These are phyloP conservation scores for Neurospora tetraspora DNA, from an alignment of 495 filamentous ascomycete genomes.

Conservation along the genomic window DNA sequence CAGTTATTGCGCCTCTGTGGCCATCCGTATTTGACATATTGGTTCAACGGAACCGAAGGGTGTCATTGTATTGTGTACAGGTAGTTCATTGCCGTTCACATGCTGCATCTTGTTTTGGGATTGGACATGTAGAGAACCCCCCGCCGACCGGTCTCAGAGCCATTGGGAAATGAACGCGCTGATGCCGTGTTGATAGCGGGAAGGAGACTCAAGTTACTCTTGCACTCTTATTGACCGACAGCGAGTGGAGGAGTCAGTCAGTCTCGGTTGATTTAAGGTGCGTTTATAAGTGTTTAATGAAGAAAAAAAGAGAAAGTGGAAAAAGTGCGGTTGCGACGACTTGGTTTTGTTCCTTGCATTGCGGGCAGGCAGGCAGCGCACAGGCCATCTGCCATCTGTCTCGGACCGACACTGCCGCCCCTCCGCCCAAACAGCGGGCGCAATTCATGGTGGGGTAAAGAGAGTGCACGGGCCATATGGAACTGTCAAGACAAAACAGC, in stretches of 20 bases:
- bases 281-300: slow-evolving; percentile 32
- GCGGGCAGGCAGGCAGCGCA: background rate
- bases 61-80: background rate
- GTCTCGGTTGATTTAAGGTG: slow-evolving; percentile 46
- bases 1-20: background rate
- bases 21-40: background rate
- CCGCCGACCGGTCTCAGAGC: background rate
- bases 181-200: background rate
- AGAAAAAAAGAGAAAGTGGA: slow-evolving; percentile 14
- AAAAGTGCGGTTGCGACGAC: background rate
- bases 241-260: slow-evolving; percentile 27
- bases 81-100: background rate
- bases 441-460: background rate
- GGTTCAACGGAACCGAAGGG: background rate
- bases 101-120: background rate
- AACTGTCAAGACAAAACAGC: background rate
- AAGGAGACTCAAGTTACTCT: slow-evolving; percentile 19
- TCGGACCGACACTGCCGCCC: slow-evolving; percentile 2
- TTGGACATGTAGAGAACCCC: background rate
- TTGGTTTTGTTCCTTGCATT: background rate
- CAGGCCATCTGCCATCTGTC: background rate
- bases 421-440: slow-evolving; percentile 3
- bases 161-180: background rate
- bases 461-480: background rate
- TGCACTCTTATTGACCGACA: slow-evolving; percentile 44